Base-by-base conservation (phyloP, 2,329 filamentous ascomycete species). In the Colletotrichum tropicicola region DNA sequence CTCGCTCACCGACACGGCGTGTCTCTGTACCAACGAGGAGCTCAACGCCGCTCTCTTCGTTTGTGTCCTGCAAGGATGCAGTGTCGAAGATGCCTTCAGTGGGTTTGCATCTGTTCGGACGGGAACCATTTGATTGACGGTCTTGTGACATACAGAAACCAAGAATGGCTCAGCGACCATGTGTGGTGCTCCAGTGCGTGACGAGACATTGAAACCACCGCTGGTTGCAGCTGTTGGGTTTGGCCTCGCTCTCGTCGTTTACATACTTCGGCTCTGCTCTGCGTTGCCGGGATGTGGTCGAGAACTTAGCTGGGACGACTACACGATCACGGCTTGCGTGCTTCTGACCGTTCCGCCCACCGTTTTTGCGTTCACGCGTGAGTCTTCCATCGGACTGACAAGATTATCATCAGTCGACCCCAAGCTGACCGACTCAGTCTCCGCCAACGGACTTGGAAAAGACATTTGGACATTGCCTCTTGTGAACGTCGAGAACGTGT, bases 281-380 rank as follows among this genome's bases (percentile, higher is more conserved):
- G 70, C 73, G 8, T 30, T 76, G 2, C 54, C 64, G 45, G 58
- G 72, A 12, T 69, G 70, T 10, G 60, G 70, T 1, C 69, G 70
- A 32, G 59, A 65, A 10, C 75, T 75, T 70, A 72, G 74, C 21
- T 21, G 73, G 10, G 79, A 82, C 48, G 80, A 82, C 67, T 80
- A 77, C 35, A 52, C 59, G 0, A 58, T 63, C 61, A 68, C 79
- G 12, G 76, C 80, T 70, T 67, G 76, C 6, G 67, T 70, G 15
- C 71, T 75, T 10, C 69, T 72, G 53, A 77, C 79, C 66, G 45
- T 74, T 51, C 48, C 17, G 5, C 58, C 44, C 1, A 53, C 39
- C 9, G 39, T 41, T 6, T 48, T 44, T 35, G 44, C 47, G 0
- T 43, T 48, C 6, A 27, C 32, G 12, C 47, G 17, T 69, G 52